A percentile compares a stretch with the other conserved stretches of the same genome.
These are phyloP conservation scores for Grosmannia serpens DNA, from an alignment of 2,329 filamentous ascomycete genomes.

Conservation along the genomic window DNA sequence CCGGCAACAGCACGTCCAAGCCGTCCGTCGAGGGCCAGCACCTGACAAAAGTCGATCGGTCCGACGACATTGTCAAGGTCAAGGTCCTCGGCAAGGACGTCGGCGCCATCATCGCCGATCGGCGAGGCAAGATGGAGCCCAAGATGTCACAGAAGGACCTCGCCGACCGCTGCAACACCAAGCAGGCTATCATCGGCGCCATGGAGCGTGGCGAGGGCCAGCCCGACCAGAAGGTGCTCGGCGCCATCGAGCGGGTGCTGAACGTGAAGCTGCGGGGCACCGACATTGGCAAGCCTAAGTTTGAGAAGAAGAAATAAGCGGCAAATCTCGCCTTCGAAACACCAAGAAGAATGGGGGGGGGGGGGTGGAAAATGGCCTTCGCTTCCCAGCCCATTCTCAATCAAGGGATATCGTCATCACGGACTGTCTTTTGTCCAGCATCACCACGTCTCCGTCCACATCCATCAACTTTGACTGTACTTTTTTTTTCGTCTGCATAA, in stretches of 20 bases:
- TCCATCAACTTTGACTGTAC: background rate
- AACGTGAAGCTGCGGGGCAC: conserved; percentile 78
- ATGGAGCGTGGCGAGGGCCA: conserved; percentile 71
- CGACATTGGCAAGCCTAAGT: conserved; percentile 76
- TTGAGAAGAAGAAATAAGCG: conserved; percentile 34
- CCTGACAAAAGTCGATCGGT: conserved; percentile 93
- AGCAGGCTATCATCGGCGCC: conserved; percentile 64
- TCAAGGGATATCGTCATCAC: too few relatives aligned
- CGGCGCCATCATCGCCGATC: conserved; percentile 69
- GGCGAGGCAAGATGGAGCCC: conserved; percentile 71
- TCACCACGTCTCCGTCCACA: background rate
- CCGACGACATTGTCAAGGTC: conserved; percentile 94
- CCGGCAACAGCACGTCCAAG: conserved; percentile 57
- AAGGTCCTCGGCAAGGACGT: conserved; percentile 78
- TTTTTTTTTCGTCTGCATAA: background rate
- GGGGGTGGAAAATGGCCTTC: background rate
- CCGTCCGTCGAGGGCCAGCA: conserved; percentile 72
- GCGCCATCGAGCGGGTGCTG: conserved; percentile 68
- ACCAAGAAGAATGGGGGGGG: too few relatives aligned
- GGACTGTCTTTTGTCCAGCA: too few relatives aligned
- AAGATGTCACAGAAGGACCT: conserved; percentile 92
- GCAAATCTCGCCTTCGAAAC: background rate
- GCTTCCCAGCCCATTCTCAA: too few relatives aligned
- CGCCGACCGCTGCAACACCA: conserved; percentile 83
- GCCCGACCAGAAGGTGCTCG: conserved; percentile 75